phyloP scores from a whole-genome alignment of 345 rosid genomes.

The Salix caprea region DNA sequence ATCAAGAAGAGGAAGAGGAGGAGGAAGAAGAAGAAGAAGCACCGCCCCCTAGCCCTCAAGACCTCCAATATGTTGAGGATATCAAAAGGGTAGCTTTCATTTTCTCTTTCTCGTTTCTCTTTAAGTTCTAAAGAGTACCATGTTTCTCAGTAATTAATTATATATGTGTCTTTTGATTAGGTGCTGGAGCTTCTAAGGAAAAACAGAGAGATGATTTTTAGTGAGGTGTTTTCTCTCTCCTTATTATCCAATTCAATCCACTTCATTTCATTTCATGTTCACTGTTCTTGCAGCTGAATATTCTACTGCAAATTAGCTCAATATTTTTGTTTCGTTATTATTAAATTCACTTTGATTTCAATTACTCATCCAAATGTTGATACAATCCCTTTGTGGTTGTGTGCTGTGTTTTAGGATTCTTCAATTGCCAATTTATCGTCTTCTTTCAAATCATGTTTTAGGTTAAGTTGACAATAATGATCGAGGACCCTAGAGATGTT shows the following conservation, averaged over 20 bases:
- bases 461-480: constrained; percentile 79
- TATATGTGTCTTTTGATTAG: constrained; percentile 17
- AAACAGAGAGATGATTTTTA: constrained; percentile 87
- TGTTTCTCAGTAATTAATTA: background rate
- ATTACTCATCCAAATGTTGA: background rate
- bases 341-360: background rate
- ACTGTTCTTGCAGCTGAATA: background rate
- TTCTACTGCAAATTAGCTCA: background rate
- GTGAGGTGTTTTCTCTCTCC: constrained; percentile 43
- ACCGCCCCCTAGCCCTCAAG: constrained; percentile 33
- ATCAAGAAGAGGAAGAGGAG: constrained; percentile 9
- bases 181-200: constrained; percentile 77
- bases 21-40: constrained; percentile 5
- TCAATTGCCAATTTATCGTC: background rate
- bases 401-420: background rate
- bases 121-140: background rate
- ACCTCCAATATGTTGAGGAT: constrained; percentile 34
- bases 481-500: constrained; percentile 87
- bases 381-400: background rate
- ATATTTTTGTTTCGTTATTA: background rate
- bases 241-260: background rate
- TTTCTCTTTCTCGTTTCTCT: background rate
- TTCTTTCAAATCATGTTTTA: constrained; percentile 17
- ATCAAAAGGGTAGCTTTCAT: constrained; percentile 37
- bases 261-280: background rate